phyloP scores from a whole-genome alignment of 1,284 basidiomycete genomes.

The Peniophora sp. region DNA sequence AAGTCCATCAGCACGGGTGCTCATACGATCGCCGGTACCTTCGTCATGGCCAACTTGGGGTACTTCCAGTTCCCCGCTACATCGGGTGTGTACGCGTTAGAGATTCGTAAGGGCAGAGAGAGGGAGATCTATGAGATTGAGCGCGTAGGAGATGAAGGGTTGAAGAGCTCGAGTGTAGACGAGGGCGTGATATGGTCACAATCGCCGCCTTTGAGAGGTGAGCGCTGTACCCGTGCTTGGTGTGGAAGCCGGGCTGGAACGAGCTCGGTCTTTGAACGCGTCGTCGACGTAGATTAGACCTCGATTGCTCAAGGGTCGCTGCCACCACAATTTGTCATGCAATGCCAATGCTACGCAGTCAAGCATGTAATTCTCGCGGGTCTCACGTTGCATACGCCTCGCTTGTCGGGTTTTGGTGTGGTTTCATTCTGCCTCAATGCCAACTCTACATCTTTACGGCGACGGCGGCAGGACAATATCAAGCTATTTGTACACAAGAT shows the following conservation, averaged over 20 bases:
- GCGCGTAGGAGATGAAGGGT: slow-evolving; percentile 79
- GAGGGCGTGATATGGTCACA: slow-evolving; percentile 65
- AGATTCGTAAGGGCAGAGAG: slow-evolving; percentile 79
- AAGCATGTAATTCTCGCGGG: no score
- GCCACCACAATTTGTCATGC: no score
- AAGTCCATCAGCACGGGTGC: slow-evolving; percentile 33
- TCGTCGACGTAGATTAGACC: no score
- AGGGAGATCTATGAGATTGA: slow-evolving; percentile 76
- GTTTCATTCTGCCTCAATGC: no score
- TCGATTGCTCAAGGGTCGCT: no score
- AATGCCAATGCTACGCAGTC: no score
- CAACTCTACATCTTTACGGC: no score
- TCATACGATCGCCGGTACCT: slow-evolving; percentile 68
- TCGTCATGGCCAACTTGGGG: slow-evolving; percentile 90
- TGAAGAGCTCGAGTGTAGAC: slow-evolving; percentile 66
- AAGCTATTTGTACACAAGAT: no score
- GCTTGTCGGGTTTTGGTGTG: no score
- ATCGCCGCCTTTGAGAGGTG: slow-evolving; percentile 84
- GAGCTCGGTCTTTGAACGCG: no score
- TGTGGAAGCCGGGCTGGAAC: slow-evolving; percentile 63
- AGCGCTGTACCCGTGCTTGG: slow-evolving; percentile 80
- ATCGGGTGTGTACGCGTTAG: slow-evolving; percentile 81
- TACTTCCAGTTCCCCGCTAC: slow-evolving; percentile 94
- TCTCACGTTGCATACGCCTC: no score
- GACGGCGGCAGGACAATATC: no score